phyloP scores from a whole-genome alignment of 148 eudicot species.

The Linanthus parryae region DNA sequence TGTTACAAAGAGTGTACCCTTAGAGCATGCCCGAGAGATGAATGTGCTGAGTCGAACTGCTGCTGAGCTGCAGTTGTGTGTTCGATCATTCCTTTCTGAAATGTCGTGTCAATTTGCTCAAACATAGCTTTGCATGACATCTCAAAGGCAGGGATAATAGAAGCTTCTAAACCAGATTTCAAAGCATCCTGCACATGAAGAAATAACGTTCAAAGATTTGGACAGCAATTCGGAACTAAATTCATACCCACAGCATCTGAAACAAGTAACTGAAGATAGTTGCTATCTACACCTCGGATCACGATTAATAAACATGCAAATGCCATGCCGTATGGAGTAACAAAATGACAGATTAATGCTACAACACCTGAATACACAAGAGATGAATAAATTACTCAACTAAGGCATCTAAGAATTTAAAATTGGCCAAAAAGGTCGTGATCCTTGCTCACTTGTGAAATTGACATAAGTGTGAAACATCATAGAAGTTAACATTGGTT shows the following conservation, averaged over 20 bases:
- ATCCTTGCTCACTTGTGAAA: no score
- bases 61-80: conserved; percentile 62
- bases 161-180: conserved; percentile 69
- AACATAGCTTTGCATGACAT: conserved; percentile 89
- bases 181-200: conserved; percentile 82
- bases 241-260: not conserved
- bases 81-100: conserved; percentile 89
- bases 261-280: no score
- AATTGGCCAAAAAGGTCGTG: no score
- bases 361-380: not conserved
- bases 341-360: no score
- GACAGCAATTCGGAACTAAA: no score
- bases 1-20: conserved; percentile 40
- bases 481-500: no score
- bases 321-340: not conserved
- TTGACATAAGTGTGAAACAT: no score
- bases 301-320: no score
- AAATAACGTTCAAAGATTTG: no score
- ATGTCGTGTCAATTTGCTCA: conserved; percentile 89
- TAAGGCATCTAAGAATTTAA: no score
- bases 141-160: conserved; percentile 87
- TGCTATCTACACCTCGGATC: no score
- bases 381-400: no score
- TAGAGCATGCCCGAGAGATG: conserved; percentile 66
- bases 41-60: conserved; percentile 66